A percentile compares a stretch with the other conserved stretches of the same genome.
These are phyloP conservation scores for Periconia sp. DNA, from an alignment of 2,329 filamentous ascomycete genomes.

Conservation along the genomic window DNA sequence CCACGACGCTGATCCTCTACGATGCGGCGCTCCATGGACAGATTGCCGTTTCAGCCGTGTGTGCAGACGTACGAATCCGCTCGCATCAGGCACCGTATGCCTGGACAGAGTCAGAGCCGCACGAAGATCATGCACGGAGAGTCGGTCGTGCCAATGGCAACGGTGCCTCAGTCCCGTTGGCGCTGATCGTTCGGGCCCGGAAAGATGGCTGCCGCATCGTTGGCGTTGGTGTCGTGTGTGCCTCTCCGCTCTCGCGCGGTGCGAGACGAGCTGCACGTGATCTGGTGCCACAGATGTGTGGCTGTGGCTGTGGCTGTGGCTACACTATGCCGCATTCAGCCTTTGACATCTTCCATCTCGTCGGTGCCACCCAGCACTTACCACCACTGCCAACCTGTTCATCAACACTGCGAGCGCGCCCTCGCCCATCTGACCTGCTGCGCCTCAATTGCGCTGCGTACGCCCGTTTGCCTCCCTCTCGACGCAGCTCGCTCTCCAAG, in stretches of 20 bases:
- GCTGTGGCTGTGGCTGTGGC: neutral
- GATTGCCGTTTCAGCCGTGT: slow-evolving; percentile 40
- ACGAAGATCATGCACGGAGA: slow-evolving; percentile 21
- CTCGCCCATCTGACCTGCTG: slow-evolving; percentile 1
- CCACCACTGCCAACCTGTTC: neutral
- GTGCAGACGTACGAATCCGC: slow-evolving; percentile 21
- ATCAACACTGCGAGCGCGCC: neutral
- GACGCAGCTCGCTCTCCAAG: slow-evolving; percentile 3
- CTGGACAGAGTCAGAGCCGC: slow-evolving; percentile 34
- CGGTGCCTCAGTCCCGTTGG: neutral
- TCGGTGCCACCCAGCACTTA: neutral
- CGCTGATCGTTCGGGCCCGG: slow-evolving; percentile 12
- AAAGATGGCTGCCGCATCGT: slow-evolving; percentile 15
- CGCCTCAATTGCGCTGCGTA: neutral
- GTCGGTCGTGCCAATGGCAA: too few relatives aligned
- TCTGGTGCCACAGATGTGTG: slow-evolving; percentile 1
- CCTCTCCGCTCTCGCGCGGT: too few relatives aligned
- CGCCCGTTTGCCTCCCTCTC: neutral
- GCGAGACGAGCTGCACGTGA: slow-evolving; percentile 5
- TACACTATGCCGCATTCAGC: slow-evolving; percentile 1
- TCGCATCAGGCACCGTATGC: slow-evolving; percentile 27
- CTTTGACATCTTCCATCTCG: slow-evolving; percentile 2
- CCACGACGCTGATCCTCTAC: too few relatives aligned
- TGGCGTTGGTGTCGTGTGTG: too few relatives aligned
- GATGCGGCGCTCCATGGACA: too few relatives aligned